These are phyloP conservation scores for Eimeria zaria DNA, from an alignment of 169 alveolate species.

Conservation along the genomic window DNA sequence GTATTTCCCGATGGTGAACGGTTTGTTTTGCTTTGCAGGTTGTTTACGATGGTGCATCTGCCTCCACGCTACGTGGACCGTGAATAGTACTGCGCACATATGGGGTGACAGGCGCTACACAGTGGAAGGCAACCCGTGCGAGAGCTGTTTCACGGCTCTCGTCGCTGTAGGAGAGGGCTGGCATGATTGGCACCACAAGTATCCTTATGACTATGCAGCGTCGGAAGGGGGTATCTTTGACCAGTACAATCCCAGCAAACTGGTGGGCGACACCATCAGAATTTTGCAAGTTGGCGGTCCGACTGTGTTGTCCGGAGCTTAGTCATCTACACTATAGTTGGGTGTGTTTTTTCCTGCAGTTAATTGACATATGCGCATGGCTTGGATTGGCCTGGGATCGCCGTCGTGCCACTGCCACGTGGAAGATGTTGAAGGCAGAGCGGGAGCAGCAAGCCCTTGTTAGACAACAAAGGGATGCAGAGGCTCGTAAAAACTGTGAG, in stretches of 20 bases:
- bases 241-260: conserved; percentile 87
- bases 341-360: conserved; percentile 21
- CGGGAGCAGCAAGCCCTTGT: conserved; percentile 73
- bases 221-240: conserved; percentile 88
- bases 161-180: conserved; percentile 95
- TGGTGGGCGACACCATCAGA: conserved; percentile 56
- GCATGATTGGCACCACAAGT: conserved; percentile 95
- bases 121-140: conserved; percentile 82
- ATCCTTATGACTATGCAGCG: conserved; percentile 93
- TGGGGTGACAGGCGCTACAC: conserved; percentile 91
- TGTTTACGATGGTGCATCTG: conserved; percentile 90
- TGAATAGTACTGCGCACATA: conserved; percentile 92
- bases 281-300: background rate
- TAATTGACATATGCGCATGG: conserved; percentile 70
- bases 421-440: conserved; percentile 65
- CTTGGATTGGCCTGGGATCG: conserved; percentile 82
- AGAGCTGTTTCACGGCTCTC: conserved; percentile 88
- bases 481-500: conserved; percentile 66
- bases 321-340: background rate
- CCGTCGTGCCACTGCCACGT: conserved; percentile 79
- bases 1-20: background rate
- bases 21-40: conserved; percentile 82
- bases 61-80: conserved; percentile 93
- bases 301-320: background rate
- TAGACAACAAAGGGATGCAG: conserved; percentile 68